Conservation (phyloP, 306 rosid genomes). For the Vachellia pachyceras region DNA sequence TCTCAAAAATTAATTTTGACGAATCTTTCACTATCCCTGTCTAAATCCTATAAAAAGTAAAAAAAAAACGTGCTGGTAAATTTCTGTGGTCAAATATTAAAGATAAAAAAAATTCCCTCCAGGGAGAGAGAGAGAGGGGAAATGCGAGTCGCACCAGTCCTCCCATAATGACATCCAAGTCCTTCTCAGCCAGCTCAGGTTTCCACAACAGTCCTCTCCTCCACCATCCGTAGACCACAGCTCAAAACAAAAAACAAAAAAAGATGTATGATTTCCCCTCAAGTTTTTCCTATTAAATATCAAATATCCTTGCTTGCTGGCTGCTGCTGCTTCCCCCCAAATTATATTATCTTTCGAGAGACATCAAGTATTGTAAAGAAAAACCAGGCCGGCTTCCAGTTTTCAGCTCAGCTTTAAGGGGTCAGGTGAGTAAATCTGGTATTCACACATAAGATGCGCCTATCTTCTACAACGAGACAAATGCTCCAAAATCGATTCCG, state of each 20-base stretch:
- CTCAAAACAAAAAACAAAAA: constrained; percentile 23
- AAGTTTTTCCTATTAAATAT: neutral
- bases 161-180: constrained; percentile 44
- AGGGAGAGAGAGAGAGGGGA: no score
- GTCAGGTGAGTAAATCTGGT: constrained; percentile 44
- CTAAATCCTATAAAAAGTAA: constrained; percentile 17
- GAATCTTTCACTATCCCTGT: constrained; percentile 1
- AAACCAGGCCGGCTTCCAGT: constrained; percentile 66
- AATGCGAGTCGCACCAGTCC: no score
- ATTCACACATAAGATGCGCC: constrained; percentile 50
- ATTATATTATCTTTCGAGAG: constrained; percentile 67
- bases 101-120: no score
- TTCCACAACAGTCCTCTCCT: constrained; percentile 45
- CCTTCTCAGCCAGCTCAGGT: constrained; percentile 35
- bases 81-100: no score
- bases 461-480: constrained; percentile 42
- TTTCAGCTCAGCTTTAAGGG: constrained; percentile 54
- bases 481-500: constrained; percentile 33
- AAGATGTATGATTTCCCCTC: neutral
- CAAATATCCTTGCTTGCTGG: neutral
- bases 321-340: constrained; percentile 57
- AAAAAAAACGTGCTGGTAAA: neutral
- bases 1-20: neutral
- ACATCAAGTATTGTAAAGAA: constrained; percentile 53
- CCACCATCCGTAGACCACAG: constrained; percentile 23